Conservation (phyloP, 1,284 basidiomycete species). For the Pseudomicrostroma phylloplanum region DNA sequence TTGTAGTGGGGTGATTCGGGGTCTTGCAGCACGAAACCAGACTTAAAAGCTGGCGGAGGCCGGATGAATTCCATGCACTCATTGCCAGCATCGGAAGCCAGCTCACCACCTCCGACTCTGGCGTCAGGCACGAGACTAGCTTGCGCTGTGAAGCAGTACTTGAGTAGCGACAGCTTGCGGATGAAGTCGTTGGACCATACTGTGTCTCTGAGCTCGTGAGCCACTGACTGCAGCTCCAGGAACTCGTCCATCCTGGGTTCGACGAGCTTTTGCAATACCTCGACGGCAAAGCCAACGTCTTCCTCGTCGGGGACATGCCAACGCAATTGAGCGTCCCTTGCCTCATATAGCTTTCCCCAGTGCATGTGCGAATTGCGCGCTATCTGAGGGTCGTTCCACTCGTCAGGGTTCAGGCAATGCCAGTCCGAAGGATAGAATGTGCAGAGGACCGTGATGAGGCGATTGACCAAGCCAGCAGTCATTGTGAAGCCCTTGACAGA, state of each 20-base stretch:
- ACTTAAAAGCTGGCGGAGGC: constrained; percentile 51
- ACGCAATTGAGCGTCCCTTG: constrained; percentile 71
- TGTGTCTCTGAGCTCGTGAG: constrained; percentile 20
- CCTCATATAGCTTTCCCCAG: constrained; percentile 79
- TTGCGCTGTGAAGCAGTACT: constrained; percentile 67
- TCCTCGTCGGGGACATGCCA: constrained; percentile 77
- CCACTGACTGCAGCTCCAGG: constrained; percentile 4
- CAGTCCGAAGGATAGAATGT: constrained; percentile 74
- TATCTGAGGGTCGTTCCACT: constrained; percentile 75
- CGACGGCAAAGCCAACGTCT: constrained; percentile 75
- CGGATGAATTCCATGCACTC: constrained; percentile 64
- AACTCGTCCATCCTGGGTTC: constrained; percentile 65
- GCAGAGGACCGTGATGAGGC: constrained; percentile 69
- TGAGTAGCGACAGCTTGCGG: constrained; percentile 60
- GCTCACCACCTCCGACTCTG: constrained; percentile 58
- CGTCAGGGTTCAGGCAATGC: constrained; percentile 74
- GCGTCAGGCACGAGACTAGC: constrained; percentile 60
- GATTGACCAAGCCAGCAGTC: constrained; percentile 71
- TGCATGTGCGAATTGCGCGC: constrained; percentile 65
- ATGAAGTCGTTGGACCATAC: constrained; percentile 88
- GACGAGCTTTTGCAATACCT: constrained; percentile 67
- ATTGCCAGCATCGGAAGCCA: constrained; percentile 58
- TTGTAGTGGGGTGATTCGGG: constrained; percentile 70
- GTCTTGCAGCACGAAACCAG: constrained; percentile 70
- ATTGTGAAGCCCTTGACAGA: constrained; percentile 84